Percentiles rank a stretch among this genome's conserved stretches.
These are phyloP conservation scores for Cardamine occulta DNA, from an alignment of 345 rosid species.

Conservation along the genomic window DNA sequence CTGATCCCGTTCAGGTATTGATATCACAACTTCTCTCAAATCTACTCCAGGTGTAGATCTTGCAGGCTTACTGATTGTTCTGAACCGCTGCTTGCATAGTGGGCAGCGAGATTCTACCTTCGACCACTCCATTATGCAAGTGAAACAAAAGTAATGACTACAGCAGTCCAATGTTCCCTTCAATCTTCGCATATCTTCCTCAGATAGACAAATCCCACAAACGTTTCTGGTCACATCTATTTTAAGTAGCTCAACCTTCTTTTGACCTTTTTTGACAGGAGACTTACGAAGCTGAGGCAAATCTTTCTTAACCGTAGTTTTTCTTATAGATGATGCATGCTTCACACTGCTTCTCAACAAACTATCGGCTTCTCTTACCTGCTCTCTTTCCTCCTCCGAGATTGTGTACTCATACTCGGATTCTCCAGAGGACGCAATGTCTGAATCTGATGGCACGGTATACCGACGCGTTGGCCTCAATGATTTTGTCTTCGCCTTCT, in stretches of 20 bases:
- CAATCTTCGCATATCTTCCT: conserved; percentile 83
- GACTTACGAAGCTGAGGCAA: conserved; percentile 50
- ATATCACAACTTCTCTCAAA: conserved; percentile 68
- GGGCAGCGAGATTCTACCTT: conserved; percentile 99
- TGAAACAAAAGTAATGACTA: conserved; percentile 92
- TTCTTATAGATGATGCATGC: conserved; percentile 54
- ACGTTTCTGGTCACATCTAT: conserved; percentile 61
- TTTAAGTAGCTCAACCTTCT: conserved; percentile 69
- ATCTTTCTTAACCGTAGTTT: conserved; percentile 51
- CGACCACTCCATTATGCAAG: conserved; percentile 98
- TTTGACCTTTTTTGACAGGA: conserved; percentile 64
- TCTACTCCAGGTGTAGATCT: conserved; percentile 79
- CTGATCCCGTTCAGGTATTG: conserved; percentile 93
- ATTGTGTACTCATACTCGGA: conserved; percentile 80
- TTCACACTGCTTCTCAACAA: conserved; percentile 58
- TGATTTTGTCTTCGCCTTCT: conserved; percentile 47
- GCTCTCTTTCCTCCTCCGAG: conserved; percentile 97
- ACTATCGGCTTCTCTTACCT: conserved; percentile 69
- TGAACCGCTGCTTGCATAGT: conserved; percentile 89
- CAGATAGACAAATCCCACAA: conserved; percentile 94
- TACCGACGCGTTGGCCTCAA: conserved; percentile 56
- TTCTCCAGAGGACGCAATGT: conserved; percentile 59
- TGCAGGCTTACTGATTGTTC: conserved; percentile 78
- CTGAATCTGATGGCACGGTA: conserved; percentile 71
- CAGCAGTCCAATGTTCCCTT: conserved; percentile 88